Conservation (phyloP, 805 yeast genomes). For the Hemisphaericaspora nanyangensis region DNA sequence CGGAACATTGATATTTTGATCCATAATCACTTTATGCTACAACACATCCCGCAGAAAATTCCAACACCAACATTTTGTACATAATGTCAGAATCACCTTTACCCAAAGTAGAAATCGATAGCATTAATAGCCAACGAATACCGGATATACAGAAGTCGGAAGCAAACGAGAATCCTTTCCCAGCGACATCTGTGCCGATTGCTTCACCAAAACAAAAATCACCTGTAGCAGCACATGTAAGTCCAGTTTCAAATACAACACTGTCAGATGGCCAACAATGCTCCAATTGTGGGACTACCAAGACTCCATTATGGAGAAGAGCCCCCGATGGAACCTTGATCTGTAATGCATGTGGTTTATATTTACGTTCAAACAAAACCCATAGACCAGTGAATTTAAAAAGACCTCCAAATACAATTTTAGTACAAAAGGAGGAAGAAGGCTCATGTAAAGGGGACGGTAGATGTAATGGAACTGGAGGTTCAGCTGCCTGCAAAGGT, state of each 20-base stretch:
- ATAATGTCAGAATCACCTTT: not conserved
- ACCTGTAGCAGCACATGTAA: too few relatives aligned
- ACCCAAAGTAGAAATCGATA: not conserved
- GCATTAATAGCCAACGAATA: not conserved
- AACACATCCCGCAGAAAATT: too few relatives aligned
- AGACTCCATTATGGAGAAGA: constrained; percentile 58
- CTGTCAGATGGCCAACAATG: constrained; percentile 42
- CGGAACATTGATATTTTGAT: too few relatives aligned
- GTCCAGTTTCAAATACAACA: too few relatives aligned
- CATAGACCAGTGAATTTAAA: constrained; percentile 65
- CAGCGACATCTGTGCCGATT: constrained; percentile 1
- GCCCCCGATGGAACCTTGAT: constrained; percentile 53
- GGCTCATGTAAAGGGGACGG: constrained; percentile 77
- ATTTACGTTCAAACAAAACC: constrained; percentile 55
- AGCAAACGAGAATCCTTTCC: too few relatives aligned
- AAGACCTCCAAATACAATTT: constrained; percentile 50
- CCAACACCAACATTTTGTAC: too few relatives aligned
- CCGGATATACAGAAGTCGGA: too few relatives aligned
- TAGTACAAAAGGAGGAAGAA: constrained; percentile 34
- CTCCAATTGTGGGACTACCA: constrained; percentile 52
- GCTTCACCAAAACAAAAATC: not conserved
- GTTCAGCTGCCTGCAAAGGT: constrained; percentile 71
- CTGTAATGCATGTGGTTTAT: constrained; percentile 60
- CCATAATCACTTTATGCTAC: too few relatives aligned
- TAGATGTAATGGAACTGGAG: constrained; percentile 85